These are phyloP conservation scores for Aspergillus uvarum DNA, from an alignment of 2,329 filamentous ascomycete species.

Conservation along the genomic window DNA sequence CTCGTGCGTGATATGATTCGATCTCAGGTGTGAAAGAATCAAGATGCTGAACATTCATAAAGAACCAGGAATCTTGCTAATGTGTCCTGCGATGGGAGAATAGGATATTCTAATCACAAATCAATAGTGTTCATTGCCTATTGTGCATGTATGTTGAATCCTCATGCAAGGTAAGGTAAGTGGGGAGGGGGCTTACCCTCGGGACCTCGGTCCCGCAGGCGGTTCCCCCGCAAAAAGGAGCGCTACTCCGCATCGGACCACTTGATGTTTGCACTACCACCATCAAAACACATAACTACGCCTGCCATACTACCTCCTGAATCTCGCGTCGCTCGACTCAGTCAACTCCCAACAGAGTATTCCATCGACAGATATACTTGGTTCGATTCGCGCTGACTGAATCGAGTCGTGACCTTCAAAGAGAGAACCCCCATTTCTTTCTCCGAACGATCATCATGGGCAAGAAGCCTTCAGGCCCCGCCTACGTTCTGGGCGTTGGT, in stretches of 20 bases:
- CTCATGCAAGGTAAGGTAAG: constrained; percentile 2
- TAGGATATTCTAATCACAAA: too few species aligned
- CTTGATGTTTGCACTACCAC: background rate
- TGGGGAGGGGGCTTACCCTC: constrained; percentile 23
- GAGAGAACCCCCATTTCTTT: constrained; percentile 20
- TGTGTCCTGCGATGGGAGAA: too few species aligned
- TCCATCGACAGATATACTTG: background rate
- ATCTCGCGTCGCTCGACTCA: background rate
- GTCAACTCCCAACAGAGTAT: background rate
- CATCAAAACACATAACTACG: background rate
- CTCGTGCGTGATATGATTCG: background rate
- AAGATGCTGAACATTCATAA: background rate
- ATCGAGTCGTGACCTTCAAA: background rate
- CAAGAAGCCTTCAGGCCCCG: constrained; percentile 53
- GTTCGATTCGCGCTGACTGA: background rate
- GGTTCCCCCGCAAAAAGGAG: constrained; percentile 26
- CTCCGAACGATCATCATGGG: constrained; percentile 44
- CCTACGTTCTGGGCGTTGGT: constrained; percentile 93
- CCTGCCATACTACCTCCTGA: background rate
- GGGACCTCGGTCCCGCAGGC: constrained; percentile 33
- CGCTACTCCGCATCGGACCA: constrained; percentile 9
- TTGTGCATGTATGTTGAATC: background rate
- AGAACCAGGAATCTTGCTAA: background rate
- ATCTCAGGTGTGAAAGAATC: background rate
- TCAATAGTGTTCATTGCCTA: background rate